Conservation (phyloP, 768 basidiomycete species). For the Erythrobasidium yunnanense region DNA sequence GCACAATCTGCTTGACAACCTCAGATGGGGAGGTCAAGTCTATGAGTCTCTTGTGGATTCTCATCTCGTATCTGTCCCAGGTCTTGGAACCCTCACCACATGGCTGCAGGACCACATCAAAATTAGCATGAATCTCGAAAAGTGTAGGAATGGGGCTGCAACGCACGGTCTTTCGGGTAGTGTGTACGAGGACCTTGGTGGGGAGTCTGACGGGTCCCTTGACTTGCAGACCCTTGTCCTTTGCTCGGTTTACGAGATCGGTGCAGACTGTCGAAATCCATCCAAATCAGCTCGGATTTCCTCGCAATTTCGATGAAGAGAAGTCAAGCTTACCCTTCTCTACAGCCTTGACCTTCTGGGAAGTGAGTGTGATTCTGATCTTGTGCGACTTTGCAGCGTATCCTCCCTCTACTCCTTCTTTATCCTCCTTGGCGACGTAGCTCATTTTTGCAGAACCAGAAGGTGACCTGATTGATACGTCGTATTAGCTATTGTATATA, state of each 20-base stretch:
- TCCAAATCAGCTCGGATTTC: not conserved
- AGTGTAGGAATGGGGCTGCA: too few species aligned
- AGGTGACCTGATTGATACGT: not conserved
- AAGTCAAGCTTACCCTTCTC: slow-evolving; percentile 69
- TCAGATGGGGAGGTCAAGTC: slow-evolving; percentile 97
- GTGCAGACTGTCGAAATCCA: slow-evolving; percentile 57
- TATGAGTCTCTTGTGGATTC: slow-evolving; percentile 98
- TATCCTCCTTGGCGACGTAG: slow-evolving; percentile 91
- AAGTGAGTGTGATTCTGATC: slow-evolving; percentile 97
- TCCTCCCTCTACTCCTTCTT: slow-evolving; percentile 90
- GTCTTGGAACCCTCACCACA: slow-evolving; percentile 99
- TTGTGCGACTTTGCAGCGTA: slow-evolving; percentile 91
- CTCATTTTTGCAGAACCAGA: slow-evolving; percentile 50
- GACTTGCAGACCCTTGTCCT: slow-evolving; percentile 98
- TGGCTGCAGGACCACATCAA: slow-evolving; percentile 54
- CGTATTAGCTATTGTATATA: too few species aligned
- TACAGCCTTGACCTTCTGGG: slow-evolving; percentile 92
- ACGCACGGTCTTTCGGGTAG: slow-evolving; percentile 94
- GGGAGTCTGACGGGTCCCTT: slow-evolving; percentile 98
- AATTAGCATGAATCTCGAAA: too few species aligned
- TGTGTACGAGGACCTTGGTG: slow-evolving; percentile 97
- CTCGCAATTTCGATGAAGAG: not conserved
- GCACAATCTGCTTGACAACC: slow-evolving; percentile 98
- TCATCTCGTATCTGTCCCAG: slow-evolving; percentile 99
- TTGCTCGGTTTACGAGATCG: slow-evolving; percentile 95